Base-by-base conservation (phyloP, 192 early-diverging fungal species). In the Umbelopsis ramanniana region DNA sequence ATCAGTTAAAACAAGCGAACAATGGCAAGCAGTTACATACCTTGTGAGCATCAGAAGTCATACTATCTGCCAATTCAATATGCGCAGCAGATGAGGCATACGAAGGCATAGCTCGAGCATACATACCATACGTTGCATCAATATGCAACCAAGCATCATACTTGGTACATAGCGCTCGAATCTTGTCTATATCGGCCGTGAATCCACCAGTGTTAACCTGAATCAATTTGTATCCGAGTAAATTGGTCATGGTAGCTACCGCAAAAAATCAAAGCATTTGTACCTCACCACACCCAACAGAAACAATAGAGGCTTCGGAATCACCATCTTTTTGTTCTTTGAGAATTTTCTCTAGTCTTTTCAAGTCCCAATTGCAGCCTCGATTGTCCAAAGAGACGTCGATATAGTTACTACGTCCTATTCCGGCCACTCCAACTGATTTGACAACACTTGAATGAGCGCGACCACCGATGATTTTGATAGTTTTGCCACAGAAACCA, bases 101-200 rank as follows among this genome's bases (percentile, higher is more conserved):
- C 9, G 75, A 70, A 10, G 76, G 76, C 9, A 82, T 76, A 46
- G 79, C 78, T 10, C 79, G 75, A 33, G 87, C 85, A 74, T 77
- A 89, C 23, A 86, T 72, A 17, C 87, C 87, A 82, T 89, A 89
- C 19, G 89, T 88, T 0, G 81, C 89, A 71, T 90, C 89, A 29
- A 90, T 83, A 70, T 90, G 89, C 24, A 90, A 24, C 82, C 85
- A 89, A 10, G 75, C 81, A 26, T 77, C 71, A 40, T 87, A 75
- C 46, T 73, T 66, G 37, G 76, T 69, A 37, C 81, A 82, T 10
- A 83, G 71, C 19, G 71, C 76, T 6, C 81, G 75, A 35, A 89
- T 68, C 24, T 77, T 69, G 24, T 72, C 68, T 5, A 84, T 69
- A 54, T 85, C 55, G 14, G 38, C 68, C 12, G 82, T 67, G 52